phyloP scores from a whole-genome alignment of 1,139 yeast genomes.

The Candida sp. region DNA sequence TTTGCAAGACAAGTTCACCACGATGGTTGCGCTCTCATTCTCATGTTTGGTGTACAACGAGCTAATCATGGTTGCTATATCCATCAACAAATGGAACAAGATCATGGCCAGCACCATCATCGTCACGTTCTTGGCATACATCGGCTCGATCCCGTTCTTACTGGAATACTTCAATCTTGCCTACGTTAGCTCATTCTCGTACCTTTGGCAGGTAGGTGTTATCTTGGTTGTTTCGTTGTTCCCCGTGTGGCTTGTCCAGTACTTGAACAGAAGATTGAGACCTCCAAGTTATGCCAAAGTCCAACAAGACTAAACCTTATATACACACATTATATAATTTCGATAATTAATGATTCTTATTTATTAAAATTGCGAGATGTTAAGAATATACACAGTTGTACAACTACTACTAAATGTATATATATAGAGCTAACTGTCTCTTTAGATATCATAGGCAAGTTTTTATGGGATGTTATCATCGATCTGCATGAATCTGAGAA shows the following conservation, averaged over 20 bases:
- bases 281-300: slow-evolving; percentile 99
- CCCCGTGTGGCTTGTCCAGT: slow-evolving; percentile 89
- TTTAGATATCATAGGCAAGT: background rate
- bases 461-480: slow-evolving; percentile 12
- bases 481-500: slow-evolving; percentile 38
- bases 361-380: background rate
- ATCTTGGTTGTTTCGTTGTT: slow-evolving; percentile 74
- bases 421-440: background rate
- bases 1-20: slow-evolving; percentile 55
- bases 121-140: slow-evolving; percentile 67
- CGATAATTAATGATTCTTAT: background rate
- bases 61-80: slow-evolving; percentile 91
- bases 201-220: slow-evolving; percentile 70
- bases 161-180: slow-evolving; percentile 81
- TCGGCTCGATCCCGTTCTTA: slow-evolving; percentile 81
- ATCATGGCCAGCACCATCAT: slow-evolving; percentile 77
- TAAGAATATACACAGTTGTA: background rate
- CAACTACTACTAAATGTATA: background rate
- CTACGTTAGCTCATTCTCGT: slow-evolving; percentile 61
- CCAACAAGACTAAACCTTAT: slow-evolving; percentile 55
- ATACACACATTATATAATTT: background rate
- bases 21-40: slow-evolving; percentile 86
- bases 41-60: slow-evolving; percentile 85
- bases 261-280: slow-evolving; percentile 72
- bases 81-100: slow-evolving; percentile 88